These are phyloP conservation scores for Catharanthus roseus DNA, from an alignment of 257 asterid species.

Conservation along the genomic window DNA sequence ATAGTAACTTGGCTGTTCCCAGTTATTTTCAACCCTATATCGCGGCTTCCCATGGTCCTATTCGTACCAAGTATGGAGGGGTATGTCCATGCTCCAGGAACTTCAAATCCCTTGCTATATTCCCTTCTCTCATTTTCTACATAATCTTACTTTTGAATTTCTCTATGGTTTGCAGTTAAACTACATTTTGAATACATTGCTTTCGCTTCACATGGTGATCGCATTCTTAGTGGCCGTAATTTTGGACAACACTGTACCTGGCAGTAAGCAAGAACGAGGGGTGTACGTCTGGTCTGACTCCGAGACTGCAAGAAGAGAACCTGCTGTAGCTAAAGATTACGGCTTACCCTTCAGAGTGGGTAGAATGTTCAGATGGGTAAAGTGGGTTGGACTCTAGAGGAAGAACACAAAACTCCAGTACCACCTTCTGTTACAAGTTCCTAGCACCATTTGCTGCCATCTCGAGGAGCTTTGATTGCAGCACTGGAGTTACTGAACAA, in stretches of 20 bases:
- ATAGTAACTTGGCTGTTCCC: constrained; percentile 66
- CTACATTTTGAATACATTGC: constrained; percentile 65
- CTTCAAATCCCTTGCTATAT: background rate
- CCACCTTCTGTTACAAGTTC: background rate
- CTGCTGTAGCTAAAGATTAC: constrained; percentile 78
- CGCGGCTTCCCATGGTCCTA: constrained; percentile 93
- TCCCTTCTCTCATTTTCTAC: background rate
- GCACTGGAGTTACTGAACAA: background rate
- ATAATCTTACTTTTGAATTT: background rate
- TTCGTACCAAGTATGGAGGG: constrained; percentile 64
- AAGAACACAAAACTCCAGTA: background rate
- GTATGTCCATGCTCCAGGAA: constrained; percentile 24
- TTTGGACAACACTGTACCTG: constrained; percentile 92
- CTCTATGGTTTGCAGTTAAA: constrained; percentile 55
- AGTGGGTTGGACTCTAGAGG: constrained; percentile 83
- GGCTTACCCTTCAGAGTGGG: constrained; percentile 84
- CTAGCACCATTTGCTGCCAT: constrained; percentile 4
- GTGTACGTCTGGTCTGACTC: constrained; percentile 86
- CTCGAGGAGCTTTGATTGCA: background rate
- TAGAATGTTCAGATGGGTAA: constrained; percentile 85
- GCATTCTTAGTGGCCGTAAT: constrained; percentile 74
- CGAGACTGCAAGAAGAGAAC: constrained; percentile 89
- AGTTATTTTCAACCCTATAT: constrained; percentile 79
- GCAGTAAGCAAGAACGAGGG: constrained; percentile 89
- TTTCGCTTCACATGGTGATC: constrained; percentile 88